These are phyloP conservation scores for Sporopachydermia lactativora DNA, from an alignment of 805 yeast species.

Conservation along the genomic window DNA sequence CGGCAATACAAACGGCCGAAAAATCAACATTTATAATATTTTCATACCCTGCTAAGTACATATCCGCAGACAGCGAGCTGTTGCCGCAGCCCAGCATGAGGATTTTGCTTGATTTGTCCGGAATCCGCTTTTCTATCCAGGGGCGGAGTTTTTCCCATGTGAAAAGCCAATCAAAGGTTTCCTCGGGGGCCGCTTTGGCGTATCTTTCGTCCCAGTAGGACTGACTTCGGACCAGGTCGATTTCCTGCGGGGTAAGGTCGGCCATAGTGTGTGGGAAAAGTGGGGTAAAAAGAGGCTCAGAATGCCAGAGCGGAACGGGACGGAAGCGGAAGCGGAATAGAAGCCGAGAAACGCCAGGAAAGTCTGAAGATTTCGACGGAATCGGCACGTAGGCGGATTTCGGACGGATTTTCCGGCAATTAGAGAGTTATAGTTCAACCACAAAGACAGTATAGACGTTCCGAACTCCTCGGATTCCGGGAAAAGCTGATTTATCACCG, in stretches of 20 bases:
- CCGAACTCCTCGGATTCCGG: no score
- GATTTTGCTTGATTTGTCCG: slow-evolving; percentile 7
- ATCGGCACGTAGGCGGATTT: no score
- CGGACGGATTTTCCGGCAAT: no score
- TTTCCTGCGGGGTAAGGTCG: not conserved
- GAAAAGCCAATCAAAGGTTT: slow-evolving; percentile 16
- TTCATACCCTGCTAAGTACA: slow-evolving; percentile 12
- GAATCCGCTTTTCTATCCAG: slow-evolving; percentile 8
- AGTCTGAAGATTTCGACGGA: no score
- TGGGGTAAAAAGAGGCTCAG: no score
- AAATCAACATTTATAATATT: slow-evolving; percentile 14
- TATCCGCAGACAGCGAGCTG: slow-evolving; percentile 13
- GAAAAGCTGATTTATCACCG: no score
- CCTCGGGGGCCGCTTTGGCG: slow-evolving; percentile 9
- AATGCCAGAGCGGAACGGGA: no score
- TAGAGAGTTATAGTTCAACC: no score
- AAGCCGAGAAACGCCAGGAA: no score
- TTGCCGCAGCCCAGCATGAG: slow-evolving; percentile 17
- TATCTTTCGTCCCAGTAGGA: slow-evolving; percentile 11
- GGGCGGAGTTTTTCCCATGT: slow-evolving; percentile 11
- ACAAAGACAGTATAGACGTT: no score
- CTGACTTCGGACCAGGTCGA: not conserved
- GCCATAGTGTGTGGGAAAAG: no score
- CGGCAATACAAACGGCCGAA: slow-evolving; percentile 12
- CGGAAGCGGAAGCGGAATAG: no score